Base-by-base conservation (phyloP, 192 early-diverging fungal genomes). In the Podila horticola region DNA sequence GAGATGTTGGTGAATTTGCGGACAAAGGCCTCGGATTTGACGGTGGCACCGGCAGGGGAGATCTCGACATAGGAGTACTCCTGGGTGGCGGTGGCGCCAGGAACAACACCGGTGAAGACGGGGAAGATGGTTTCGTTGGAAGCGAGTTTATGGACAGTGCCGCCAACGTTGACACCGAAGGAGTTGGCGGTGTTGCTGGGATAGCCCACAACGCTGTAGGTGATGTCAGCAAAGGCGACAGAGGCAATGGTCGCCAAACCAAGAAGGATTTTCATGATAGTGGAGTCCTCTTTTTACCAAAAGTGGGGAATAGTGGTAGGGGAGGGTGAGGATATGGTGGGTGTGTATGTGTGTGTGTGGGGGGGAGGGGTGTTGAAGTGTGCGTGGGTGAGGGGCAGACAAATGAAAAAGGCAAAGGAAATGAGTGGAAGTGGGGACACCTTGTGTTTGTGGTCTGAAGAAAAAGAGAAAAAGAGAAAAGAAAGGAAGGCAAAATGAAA, bases 41-140 rank as follows among this genome's bases (percentile, higher is more conserved):
- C 30, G 8, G 26, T 34, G 31, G 49, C 50, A 20, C 66, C 66
- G 0, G 62, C 24, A 12, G 50, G 20, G 34, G 34, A 20, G 19
- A 79, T 36, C 22, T 79, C 70, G 52, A 72, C 70, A 41, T 79
- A 79, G 0, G 58, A 60, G 66, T 79, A 79, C 38, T 79, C 26
- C n/a, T 64, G 58, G 5, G 58, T 15, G 13, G 30, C 4, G 2
- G 64, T 58, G 2, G 62, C 36, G 15, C 70, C 70, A 4, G 76
- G 76, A 29, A 72, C 45, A 13, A 28, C 10, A 24, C 66, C 76
- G 11, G 38, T 29, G 49, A 41, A 79, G 66, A 79, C 65, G 7
- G 76, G 76, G 62, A 68, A 59, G 20, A 30, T 68, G 57, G 0
- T 22, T 9, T 62, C 65, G 36, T 34, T 51, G 17, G 76, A 12